phyloP scores from a whole-genome alignment of 805 yeast genomes.

The Candida michaelii region DNA sequence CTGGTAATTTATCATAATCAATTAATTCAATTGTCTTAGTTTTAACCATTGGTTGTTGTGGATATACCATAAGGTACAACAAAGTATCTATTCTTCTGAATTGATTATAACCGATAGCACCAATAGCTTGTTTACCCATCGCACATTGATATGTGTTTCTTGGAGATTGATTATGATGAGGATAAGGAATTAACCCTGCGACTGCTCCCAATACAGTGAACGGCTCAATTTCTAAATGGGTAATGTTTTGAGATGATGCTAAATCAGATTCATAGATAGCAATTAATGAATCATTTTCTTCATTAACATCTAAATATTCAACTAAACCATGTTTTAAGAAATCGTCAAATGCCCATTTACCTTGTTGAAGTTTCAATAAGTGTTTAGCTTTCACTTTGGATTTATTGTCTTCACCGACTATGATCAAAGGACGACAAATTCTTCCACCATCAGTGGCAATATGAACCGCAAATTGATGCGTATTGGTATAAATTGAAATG shows the following conservation, averaged over 20 bases:
- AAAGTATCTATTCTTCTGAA: constrained; percentile 93
- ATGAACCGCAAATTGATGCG: constrained; percentile 90
- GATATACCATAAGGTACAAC: constrained; percentile 94
- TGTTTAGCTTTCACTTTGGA: constrained; percentile 75
- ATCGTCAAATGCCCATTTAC: constrained; percentile 86
- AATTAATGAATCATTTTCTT: constrained; percentile 90
- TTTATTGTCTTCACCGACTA: constrained; percentile 65
- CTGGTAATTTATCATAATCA: constrained; percentile 94
- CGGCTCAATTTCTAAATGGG: constrained; percentile 95
- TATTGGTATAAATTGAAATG: constrained; percentile 84
- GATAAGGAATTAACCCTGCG: constrained; percentile 98
- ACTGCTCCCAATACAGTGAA: constrained; percentile 91
- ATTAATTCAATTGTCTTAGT: constrained; percentile 95
- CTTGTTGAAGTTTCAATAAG: constrained; percentile 58
- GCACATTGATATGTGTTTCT: constrained; percentile 99
- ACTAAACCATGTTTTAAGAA: constrained; percentile 83
- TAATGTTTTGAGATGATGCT: constrained; percentile 50
- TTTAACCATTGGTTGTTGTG: constrained; percentile 99
- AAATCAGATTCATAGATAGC: constrained; percentile 75
- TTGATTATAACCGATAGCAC: constrained; percentile 97
- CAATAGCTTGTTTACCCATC: constrained; percentile 99
- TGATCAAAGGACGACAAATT: constrained; percentile 93
- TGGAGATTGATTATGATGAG: constrained; percentile 99
- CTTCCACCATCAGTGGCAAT: constrained; percentile 99
- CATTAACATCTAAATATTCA: constrained; percentile 95